Evolutionary conservation across 2,329 filamentous ascomycete species (phyloP).

Genomic region (Pyricularia pennisetigena): DNA sequence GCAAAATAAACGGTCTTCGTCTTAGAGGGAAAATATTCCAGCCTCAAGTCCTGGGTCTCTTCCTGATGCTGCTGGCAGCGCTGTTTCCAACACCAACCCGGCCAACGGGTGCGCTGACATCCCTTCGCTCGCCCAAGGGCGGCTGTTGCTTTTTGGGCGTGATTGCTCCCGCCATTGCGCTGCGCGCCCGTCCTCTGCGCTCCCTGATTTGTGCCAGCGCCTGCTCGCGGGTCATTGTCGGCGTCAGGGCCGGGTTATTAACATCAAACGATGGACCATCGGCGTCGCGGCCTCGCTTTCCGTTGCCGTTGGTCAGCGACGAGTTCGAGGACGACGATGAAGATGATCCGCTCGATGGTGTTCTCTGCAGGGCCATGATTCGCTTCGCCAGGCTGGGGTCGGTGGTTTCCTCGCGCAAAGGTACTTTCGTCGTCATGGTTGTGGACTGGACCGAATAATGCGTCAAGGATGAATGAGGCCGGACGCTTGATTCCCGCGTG

Average conservation of each 20-base stretch:
- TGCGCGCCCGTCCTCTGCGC: conserved; percentile 60
- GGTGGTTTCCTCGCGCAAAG: conserved; percentile 34
- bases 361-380: conserved; percentile 27
- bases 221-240: conserved; percentile 62
- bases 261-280: conserved; percentile 36
- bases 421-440: conserved; percentile 42
- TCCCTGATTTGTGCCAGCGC: conserved; percentile 68
- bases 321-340: conserved; percentile 3
- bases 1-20: too few species aligned
- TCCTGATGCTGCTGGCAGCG: not conserved
- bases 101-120: conserved; percentile 34
- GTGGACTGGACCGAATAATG: conserved; percentile 37
- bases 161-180: conserved; percentile 51
- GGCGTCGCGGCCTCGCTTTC: conserved; percentile 15
- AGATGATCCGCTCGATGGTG: conserved; percentile 22
- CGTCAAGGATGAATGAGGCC: conserved; percentile 35
- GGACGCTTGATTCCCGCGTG: conserved; percentile 9
- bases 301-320: conserved; percentile 10
- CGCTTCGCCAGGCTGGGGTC: conserved; percentile 33
- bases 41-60: not conserved
- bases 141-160: conserved; percentile 49
- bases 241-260: conserved; percentile 48
- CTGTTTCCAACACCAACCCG: not conserved
- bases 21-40: not conserved
- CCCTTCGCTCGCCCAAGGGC: conserved; percentile 38